These are phyloP conservation scores for Salvia rosmarinus DNA, from an alignment of 257 asterid species.

Conservation along the genomic window DNA sequence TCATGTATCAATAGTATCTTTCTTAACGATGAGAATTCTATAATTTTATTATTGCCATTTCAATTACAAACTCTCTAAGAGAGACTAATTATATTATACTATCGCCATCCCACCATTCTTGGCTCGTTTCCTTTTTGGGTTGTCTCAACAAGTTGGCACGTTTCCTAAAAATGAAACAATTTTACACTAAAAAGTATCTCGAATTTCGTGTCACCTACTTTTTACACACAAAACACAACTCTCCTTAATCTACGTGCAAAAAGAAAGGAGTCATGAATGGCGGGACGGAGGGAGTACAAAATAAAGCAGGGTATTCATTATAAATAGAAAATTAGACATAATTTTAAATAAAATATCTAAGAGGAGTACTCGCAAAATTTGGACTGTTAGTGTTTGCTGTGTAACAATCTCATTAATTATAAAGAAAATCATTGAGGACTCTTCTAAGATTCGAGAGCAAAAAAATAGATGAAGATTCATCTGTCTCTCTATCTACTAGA, in stretches of 20 bases:
- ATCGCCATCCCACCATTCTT: too few species aligned
- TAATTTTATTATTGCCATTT: background rate
- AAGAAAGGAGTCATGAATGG: too few species aligned
- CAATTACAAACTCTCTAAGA: background rate
- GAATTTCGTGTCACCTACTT: too few species aligned
- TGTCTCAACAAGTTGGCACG: too few species aligned
- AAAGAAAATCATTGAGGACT: background rate
- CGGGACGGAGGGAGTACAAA: too few species aligned
- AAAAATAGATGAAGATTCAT: conserved; percentile 24
- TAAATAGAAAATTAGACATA: background rate
- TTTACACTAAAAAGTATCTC: too few species aligned
- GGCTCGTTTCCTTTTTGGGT: too few species aligned
- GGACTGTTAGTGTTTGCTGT: background rate
- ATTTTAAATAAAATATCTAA: background rate
- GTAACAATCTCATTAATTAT: background rate
- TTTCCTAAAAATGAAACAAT: too few species aligned
- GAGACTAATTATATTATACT: too few species aligned
- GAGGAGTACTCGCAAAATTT: background rate
- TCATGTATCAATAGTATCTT: background rate
- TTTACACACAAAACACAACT: too few species aligned
- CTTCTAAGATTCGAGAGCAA: background rate
- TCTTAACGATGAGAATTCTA: background rate
- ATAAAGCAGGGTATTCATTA: too few species aligned
- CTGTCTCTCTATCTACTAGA: background rate
- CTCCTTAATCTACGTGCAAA: too few species aligned